Conservation (phyloP, 73 alveolate genomes). For the Stentor roeselii region DNA sequence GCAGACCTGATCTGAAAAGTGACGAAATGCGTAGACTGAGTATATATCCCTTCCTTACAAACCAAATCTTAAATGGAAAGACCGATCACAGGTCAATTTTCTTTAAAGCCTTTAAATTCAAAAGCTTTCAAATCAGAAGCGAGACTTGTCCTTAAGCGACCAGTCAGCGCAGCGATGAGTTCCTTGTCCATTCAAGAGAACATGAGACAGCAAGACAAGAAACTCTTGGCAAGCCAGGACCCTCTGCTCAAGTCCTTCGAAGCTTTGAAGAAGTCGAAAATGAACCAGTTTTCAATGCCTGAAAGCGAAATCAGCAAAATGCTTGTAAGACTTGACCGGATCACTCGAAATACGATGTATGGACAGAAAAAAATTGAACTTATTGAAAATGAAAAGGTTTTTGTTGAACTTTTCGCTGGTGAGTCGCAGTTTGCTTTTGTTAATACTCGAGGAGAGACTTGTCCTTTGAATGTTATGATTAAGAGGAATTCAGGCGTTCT, state of each 20-base stretch:
- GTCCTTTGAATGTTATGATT: not conserved
- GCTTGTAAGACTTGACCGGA: not conserved
- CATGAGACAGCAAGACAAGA: not conserved
- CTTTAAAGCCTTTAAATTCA: no score
- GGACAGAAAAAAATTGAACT: conserved; percentile 3
- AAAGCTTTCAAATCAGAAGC: no score
- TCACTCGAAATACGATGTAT: conserved; percentile 7
- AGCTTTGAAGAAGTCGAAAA: not conserved
- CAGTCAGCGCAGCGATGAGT: not conserved
- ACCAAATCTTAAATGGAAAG: no score
- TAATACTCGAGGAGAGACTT: not conserved
- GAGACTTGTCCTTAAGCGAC: not conserved
- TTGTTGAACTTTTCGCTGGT: not conserved
- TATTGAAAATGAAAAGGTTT: not conserved
- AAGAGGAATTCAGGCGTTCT: not conserved
- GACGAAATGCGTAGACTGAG: not conserved
- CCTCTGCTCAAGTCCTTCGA: not conserved
- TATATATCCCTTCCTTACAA: not conserved
- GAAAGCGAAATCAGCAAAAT: not conserved
- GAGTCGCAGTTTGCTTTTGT: not conserved
- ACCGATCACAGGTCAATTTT: no score
- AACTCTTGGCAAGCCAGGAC: not conserved
- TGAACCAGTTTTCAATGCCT: not conserved
- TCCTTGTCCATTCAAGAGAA: not conserved
- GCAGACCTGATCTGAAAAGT: conserved; percentile 15